Evolutionary conservation across 1,284 basidiomycete genomes (phyloP).

Genomic region (Exsudoporus floridanus): DNA sequence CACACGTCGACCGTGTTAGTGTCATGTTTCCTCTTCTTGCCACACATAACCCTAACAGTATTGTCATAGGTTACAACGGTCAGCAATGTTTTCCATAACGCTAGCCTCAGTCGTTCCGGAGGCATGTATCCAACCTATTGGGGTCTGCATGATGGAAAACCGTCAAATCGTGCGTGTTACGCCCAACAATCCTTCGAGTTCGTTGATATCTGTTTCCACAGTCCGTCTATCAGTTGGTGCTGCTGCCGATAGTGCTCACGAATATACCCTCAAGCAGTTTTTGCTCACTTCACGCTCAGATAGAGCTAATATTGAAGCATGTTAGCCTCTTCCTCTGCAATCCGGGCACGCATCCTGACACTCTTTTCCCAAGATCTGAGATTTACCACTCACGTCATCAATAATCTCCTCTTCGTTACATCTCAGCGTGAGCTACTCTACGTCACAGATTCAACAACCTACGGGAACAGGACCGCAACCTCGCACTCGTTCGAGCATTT

Average conservation of each 20-base stretch:
- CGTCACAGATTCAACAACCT: slow-evolving; percentile 54
- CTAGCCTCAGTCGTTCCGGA: slow-evolving; percentile 44
- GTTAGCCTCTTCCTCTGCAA: slow-evolving; percentile 40
- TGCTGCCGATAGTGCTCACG: slow-evolving; percentile 68
- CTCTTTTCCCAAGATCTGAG: slow-evolving; percentile 53
- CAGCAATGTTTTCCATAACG: slow-evolving; percentile 47
- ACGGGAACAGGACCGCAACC: slow-evolving; percentile 34
- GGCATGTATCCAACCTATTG: slow-evolving; percentile 59
- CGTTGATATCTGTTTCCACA: slow-evolving; percentile 22
- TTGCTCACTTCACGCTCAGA: slow-evolving; percentile 62
- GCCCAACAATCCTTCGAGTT: slow-evolving; percentile 4
- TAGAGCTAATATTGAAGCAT: slow-evolving; percentile 58
- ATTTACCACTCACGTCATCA: slow-evolving; percentile 59
- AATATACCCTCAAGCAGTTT: slow-evolving; percentile 75
- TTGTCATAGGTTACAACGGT: slow-evolving; percentile 47
- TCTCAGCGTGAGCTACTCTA: slow-evolving; percentile 67
- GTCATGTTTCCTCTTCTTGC: not conserved
- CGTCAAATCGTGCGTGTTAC: slow-evolving; percentile 41
- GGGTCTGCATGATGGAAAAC: slow-evolving; percentile 44
- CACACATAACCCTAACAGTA: not conserved
- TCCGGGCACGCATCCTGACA: slow-evolving; percentile 6
- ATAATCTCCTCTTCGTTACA: slow-evolving; percentile 64
- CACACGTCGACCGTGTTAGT: slow-evolving; percentile 48
- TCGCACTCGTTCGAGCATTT: slow-evolving; percentile 69
- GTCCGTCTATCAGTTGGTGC: slow-evolving; percentile 60